Percentiles rank a stretch among this genome's conserved stretches.
Conservation (phyloP, 257 asterid genomes). For the Salvia rosmarinus region DNA sequence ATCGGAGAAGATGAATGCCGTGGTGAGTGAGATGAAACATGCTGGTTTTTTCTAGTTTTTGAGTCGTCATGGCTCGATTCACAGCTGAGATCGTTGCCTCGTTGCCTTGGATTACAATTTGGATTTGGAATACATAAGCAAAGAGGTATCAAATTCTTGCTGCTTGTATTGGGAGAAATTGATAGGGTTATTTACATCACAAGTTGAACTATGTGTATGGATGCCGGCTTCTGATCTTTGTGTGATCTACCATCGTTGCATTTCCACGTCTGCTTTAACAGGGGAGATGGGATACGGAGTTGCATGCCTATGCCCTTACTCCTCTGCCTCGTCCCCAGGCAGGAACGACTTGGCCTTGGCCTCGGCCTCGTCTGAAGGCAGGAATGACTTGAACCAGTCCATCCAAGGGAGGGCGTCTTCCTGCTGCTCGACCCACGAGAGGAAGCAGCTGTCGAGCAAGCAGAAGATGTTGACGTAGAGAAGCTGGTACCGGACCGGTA, state of each 20-base stretch:
- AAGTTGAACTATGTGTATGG: no score
- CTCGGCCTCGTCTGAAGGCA: background rate
- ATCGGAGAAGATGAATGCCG: constrained; percentile 33
- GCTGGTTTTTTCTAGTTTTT: constrained; percentile 38
- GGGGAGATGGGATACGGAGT: background rate
- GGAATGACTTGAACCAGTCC: constrained; percentile 55
- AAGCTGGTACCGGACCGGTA: constrained; percentile 77
- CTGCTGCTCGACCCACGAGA: constrained; percentile 88
- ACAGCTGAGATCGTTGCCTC: background rate
- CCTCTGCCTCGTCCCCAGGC: constrained; percentile 6
- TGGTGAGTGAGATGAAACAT: constrained; percentile 48
- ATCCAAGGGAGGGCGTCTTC: constrained; percentile 74
- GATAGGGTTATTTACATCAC: background rate
- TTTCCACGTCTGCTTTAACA: background rate
- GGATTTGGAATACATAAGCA: no score
- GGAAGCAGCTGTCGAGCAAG: constrained; percentile 84
- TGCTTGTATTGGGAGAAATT: background rate
- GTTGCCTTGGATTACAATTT: background rate
- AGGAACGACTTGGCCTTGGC: constrained; percentile 35
- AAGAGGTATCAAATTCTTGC: background rate
- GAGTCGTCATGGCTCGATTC: background rate
- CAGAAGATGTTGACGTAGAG: constrained; percentile 88
- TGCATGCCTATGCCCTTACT: background rate
- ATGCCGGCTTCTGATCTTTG: background rate
- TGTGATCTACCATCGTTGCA: background rate